These are phyloP conservation scores for Sugiyamaella xylanicola DNA, from an alignment of 1,139 yeast genomes.

Conservation along the genomic window DNA sequence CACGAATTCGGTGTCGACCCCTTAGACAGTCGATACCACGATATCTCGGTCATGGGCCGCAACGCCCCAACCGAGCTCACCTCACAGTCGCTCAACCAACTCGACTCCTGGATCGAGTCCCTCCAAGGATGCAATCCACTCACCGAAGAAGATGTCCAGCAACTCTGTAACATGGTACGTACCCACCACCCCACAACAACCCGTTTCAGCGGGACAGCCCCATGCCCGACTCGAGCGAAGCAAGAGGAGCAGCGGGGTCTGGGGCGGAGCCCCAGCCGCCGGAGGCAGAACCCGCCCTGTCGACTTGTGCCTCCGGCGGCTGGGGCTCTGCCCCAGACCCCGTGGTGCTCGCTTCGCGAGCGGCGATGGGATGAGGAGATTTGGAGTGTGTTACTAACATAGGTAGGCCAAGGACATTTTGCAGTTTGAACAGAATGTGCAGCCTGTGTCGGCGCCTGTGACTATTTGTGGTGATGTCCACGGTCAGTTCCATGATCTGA, in stretches of 20 bases:
- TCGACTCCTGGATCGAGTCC: slow-evolving; percentile 66
- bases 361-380: not conserved
- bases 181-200: not conserved
- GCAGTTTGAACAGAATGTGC: slow-evolving; percentile 90
- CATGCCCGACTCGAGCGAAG: slow-evolving; percentile 40
- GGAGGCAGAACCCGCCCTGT: not conserved
- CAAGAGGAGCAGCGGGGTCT: not conserved
- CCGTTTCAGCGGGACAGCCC: too few relatives aligned
- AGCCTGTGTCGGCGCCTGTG: slow-evolving; percentile 92
- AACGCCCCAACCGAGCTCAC: slow-evolving; percentile 30
- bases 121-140: slow-evolving; percentile 79
- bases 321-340: not conserved
- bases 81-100: slow-evolving; percentile 30
- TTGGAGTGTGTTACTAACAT: not conserved
- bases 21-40: slow-evolving; percentile 21
- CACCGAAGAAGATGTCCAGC: slow-evolving; percentile 77
- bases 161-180: slow-evolving; percentile 61
- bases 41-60: slow-evolving; percentile 18
- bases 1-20: slow-evolving; percentile 27
- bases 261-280: slow-evolving; percentile 3
- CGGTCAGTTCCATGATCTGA: slow-evolving; percentile 92
- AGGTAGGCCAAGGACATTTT: slow-evolving; percentile 76
- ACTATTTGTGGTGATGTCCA: slow-evolving; percentile 99
- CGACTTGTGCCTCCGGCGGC: not conserved
- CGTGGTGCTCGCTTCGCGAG: not conserved